These are phyloP conservation scores for Spinellus fusiger DNA, from an alignment of 192 early-diverging fungal species.

Conservation along the genomic window DNA sequence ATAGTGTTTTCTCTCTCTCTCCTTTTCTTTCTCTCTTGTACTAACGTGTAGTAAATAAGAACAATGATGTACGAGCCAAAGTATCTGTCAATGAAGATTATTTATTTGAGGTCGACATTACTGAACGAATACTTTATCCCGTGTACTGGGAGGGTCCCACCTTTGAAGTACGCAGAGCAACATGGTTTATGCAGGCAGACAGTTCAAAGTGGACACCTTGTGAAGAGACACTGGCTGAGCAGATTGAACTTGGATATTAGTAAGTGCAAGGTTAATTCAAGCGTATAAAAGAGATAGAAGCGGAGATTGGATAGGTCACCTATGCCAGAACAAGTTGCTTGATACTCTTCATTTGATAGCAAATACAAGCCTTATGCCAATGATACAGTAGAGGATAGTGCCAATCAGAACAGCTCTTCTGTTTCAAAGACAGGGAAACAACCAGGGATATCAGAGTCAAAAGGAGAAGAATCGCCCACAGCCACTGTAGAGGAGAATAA, in stretches of 20 bases:
- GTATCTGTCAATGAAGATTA: constrained; percentile 74
- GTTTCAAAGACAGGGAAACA: background rate
- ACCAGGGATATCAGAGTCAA: background rate
- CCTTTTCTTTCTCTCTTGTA: background rate
- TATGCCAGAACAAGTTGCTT: background rate
- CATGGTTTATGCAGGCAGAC: constrained; percentile 73
- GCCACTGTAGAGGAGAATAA: constrained; percentile 26
- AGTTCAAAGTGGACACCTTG: constrained; percentile 68
- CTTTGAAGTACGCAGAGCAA: constrained; percentile 75
- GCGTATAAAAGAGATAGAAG: background rate
- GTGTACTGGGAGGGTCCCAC: constrained; percentile 78
- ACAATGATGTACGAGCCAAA: constrained; percentile 29
- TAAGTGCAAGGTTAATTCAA: constrained; percentile 16
- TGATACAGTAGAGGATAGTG: background rate
- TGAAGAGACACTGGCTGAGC: constrained; percentile 72
- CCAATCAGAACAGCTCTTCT: background rate
- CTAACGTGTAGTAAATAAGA: constrained; percentile 1
- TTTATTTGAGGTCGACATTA: constrained; percentile 75
- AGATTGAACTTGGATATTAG: constrained; percentile 79
- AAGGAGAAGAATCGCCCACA: background rate
- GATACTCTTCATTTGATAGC: constrained; percentile 3
- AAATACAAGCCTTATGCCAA: constrained; percentile 25
- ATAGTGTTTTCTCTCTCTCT: background rate
- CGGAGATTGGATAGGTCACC: background rate
- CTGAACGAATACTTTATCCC: constrained; percentile 58